Evolutionary conservation across 176 grass and related monocot genomes (phyloP).

Genomic region (Avena insularis): DNA sequence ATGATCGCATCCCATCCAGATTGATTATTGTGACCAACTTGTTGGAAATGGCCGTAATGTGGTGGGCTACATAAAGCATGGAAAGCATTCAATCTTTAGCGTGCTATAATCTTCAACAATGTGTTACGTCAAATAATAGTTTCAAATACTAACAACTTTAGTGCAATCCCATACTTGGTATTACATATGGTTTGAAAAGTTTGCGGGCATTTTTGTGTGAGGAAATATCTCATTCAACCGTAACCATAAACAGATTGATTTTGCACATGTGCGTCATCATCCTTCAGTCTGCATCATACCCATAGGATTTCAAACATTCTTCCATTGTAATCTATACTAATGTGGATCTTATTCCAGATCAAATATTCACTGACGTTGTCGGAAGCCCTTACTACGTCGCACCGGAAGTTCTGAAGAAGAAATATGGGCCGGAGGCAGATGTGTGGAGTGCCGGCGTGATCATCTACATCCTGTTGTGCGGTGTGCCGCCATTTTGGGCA

Average conservation of each 20-base stretch:
- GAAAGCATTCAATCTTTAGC: too few relatives aligned
- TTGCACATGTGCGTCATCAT: not conserved
- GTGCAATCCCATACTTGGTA: too few relatives aligned
- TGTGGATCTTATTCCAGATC: constrained; percentile 49
- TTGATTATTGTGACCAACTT: constrained; percentile 5
- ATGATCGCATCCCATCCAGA: not conserved
- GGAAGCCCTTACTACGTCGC: constrained; percentile 96
- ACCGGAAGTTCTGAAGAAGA: constrained; percentile 85
- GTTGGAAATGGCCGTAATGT: too few relatives aligned
- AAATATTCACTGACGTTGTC: constrained; percentile 87
- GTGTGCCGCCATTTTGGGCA: constrained; percentile 96
- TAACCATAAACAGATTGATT: not conserved
- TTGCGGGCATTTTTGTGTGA: too few relatives aligned
- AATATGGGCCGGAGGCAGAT: constrained; percentile 85
- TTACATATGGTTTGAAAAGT: too few relatives aligned
- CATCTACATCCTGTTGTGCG: constrained; percentile 88
- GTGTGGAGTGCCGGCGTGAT: constrained; percentile 96
- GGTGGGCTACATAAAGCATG: too few relatives aligned
- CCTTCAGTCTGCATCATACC: not conserved
- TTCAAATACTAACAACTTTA: too few relatives aligned
- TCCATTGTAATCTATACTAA: constrained; percentile 14
- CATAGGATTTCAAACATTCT: not conserved
- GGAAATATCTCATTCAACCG: not conserved
- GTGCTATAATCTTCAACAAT: too few relatives aligned
- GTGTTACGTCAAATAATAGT: too few relatives aligned